Base-by-base conservation (phyloP, 805 yeast genomes). In the Saturnispora kantuleensis region DNA sequence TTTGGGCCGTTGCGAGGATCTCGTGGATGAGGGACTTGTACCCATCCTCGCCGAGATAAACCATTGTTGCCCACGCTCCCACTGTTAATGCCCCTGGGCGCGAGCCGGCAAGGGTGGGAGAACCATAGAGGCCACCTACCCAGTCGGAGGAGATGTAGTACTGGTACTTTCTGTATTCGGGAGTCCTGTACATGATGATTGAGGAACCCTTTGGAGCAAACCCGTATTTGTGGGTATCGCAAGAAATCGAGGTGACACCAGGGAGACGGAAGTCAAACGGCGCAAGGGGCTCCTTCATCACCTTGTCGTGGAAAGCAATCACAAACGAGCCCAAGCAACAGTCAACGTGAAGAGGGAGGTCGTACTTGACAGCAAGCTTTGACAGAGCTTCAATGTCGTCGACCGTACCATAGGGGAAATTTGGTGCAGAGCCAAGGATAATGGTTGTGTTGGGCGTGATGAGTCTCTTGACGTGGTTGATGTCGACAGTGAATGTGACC, bases 211-310 rank as follows among this genome's bases (percentile, higher is more conserved):
- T 90, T 34, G 98, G 98, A 8, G 97, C 97, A 70, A 90, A 93
- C 1, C 97, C 98, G 58, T 90, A 90, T 63, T 90, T 90, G 69
- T 90, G 98, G n/a, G 98, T 90, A 61, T 90, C 98, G 65, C 97
- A 93, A n/a, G 96, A 85, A 47, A 90, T 90, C 2, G 97, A 88
- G 1, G 97, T 93, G n/a, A 93, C 97, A 30, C 93, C 93, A 1
- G 86, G 82, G 2, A 87, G 71, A 51, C 90, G 68, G 66, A 90
- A 90, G 60, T 93, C 97, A 64, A 90, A 89, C 10, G 66, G 57
- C 5, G 84, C 82, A 4, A 62, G 50, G 5, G 53, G 51, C 10
- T 54, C 59, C 13, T 48, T 49, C 38, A 56, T 48, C 2, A 87
- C 74, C 46, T 75, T 74, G 47, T 76, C 79, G 31, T 52, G 51